Evolutionary conservation across 1,284 basidiomycete genomes (phyloP).

Genomic region (Ceratobasidium sp.): DNA sequence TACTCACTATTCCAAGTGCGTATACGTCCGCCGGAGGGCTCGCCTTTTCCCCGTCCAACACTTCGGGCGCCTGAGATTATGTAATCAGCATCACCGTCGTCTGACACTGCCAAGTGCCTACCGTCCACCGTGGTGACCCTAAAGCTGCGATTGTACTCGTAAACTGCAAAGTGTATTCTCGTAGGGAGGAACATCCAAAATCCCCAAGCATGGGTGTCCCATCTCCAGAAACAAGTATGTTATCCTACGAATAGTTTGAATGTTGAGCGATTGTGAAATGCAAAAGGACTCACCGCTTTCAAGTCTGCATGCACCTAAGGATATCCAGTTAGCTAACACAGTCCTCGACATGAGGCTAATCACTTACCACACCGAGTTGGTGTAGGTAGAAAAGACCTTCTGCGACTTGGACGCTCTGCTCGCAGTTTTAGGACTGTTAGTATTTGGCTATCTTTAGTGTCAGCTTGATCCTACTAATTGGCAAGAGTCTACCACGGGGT

Average conservation of each 20-base stretch:
- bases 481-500: not conserved
- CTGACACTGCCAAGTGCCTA: not conserved
- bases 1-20: conserved; percentile 5
- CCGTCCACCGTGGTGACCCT: not conserved
- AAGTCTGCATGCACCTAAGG: conserved; percentile 23
- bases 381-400: conserved; percentile 13
- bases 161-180: not conserved
- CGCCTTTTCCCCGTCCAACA: not conserved
- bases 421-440: too few species aligned
- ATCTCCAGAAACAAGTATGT: conserved; percentile 1
- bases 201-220: not conserved
- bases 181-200: not conserved
- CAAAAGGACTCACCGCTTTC: conserved; percentile 9
- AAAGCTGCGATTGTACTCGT: not conserved
- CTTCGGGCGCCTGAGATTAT: not conserved
- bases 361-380: not conserved
- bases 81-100: not conserved
- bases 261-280: not conserved
- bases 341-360: not conserved
- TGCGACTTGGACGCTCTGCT: conserved; percentile 11
- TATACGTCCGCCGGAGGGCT: not conserved
- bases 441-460: too few species aligned
- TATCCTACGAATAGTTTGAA: not conserved
- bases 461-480: not conserved
- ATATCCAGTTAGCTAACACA: not conserved